phyloP scores from a whole-genome alignment of 352 stramenopile genomes.

The Pythium dissimile region DNA sequence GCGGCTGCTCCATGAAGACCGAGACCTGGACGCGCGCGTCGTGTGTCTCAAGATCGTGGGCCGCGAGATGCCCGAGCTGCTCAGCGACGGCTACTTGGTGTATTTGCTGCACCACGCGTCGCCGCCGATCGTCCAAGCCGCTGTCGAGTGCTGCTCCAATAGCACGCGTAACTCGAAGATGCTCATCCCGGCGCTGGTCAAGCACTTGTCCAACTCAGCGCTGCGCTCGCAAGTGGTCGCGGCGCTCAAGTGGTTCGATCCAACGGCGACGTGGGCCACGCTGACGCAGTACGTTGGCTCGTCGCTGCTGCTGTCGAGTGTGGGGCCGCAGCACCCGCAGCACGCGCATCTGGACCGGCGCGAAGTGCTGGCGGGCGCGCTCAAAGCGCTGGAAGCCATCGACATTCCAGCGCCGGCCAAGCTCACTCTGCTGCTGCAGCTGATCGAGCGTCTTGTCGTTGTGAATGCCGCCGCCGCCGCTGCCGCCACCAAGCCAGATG shows the following conservation, averaged over 20 bases:
- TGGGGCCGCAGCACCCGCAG: constrained; percentile 2
- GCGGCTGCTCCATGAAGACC: constrained; percentile 72
- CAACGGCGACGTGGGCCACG: constrained; percentile 54
- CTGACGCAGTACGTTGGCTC: constrained; percentile 68
- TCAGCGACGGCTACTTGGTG: constrained; percentile 80
- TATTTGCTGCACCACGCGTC: constrained; percentile 80
- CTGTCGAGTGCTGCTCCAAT: constrained; percentile 77
- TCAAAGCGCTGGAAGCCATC: constrained; percentile 60
- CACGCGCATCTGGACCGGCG: constrained; percentile 28
- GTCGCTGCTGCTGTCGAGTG: constrained; percentile 18
- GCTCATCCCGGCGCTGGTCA: constrained; percentile 78
- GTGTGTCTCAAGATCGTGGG: constrained; percentile 81
- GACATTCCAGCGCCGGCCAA: constrained; percentile 69
- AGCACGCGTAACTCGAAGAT: constrained; percentile 76
- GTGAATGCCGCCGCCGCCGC: too few species aligned
- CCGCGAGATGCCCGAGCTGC: constrained; percentile 73
- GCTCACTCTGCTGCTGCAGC: constrained; percentile 53
- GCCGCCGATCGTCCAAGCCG: constrained; percentile 67
- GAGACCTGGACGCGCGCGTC: constrained; percentile 64
- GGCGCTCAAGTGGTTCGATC: constrained; percentile 69
- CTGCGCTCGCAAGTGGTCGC: constrained; percentile 64
- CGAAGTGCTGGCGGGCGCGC: constrained; percentile 53
- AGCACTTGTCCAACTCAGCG: constrained; percentile 66
- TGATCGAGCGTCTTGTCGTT: constrained; percentile 53
- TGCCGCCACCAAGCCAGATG: constrained; percentile 2